Base-by-base conservation (phyloP, 148 eudicot genomes). In the Persicaria tinctoria region DNA sequence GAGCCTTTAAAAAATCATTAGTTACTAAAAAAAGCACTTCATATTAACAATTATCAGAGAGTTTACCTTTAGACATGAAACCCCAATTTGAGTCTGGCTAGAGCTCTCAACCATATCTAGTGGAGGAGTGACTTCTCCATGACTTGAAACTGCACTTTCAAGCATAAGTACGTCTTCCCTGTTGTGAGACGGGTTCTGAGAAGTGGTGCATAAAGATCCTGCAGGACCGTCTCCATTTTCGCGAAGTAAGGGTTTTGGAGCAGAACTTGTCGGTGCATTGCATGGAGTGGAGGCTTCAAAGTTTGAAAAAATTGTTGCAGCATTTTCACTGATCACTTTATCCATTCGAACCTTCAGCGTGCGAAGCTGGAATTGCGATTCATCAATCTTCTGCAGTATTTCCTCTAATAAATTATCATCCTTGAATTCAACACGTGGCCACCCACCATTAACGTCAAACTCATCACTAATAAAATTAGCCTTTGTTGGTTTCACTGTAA, bases 301-400 rank as follows among this genome's bases (percentile, higher is more conserved):
- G 11, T 75, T 64, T 4, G 76, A 75, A 71, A 80, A 72, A 60
- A 86, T 75, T 78, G 74, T 81, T 16, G 68, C 87, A 20, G 80
- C 85, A 82, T 86, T 81, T 79, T 89, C 89, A 63, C 53, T 76
- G 76, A 82, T 62, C 73, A 93, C 81, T 76, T 82, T 81, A 76
- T 85, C 84, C 59, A 82, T 74, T 71, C 89, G 88, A 63, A 62
- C 71, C 74, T 75, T 88, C 82, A 93, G 78, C 69, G 82, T 60
- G 57, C 79, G 74, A 69, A 88, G 83, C 54, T 80, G 86, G 48
- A 80, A 53, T 73, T 80, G 86, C 38, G 81, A 73, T 59, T 46
- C 70, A 57, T 82, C 93, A 81, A 93, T 86, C 77, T 82, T 84
- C 74, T 78, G 62, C 55, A 93, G 83, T 13, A 91, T 72, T 75